Conservation (phyloP, 192 early-diverging fungal genomes). For the Coemansia aciculifera region DNA sequence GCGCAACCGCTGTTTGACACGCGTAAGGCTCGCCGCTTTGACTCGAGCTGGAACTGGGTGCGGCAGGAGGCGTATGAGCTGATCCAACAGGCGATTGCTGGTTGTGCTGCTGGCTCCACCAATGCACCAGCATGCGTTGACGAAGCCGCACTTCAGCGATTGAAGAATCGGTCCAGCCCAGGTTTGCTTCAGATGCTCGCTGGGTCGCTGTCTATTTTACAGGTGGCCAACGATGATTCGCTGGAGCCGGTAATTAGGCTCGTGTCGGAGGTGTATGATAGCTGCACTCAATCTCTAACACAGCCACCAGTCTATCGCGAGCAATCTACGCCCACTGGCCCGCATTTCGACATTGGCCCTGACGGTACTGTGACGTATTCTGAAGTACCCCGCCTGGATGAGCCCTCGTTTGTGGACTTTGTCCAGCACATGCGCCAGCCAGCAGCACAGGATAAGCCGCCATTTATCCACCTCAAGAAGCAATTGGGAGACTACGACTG, state of each 20-base stretch:
- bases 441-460: constrained; percentile 54
- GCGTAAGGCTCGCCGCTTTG: constrained; percentile 83
- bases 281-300: constrained; percentile 71
- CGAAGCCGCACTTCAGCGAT: constrained; percentile 20
- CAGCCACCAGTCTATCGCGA: constrained; percentile 80
- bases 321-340: constrained; percentile 74
- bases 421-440: constrained; percentile 74
- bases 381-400: constrained; percentile 73
- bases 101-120: constrained; percentile 72
- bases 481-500: constrained; percentile 47
- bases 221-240: constrained; percentile 64
- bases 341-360: constrained; percentile 68
- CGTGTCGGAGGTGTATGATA: constrained; percentile 67
- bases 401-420: constrained; percentile 81
- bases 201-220: constrained; percentile 66
- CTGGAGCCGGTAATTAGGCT: constrained; percentile 57
- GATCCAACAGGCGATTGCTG: constrained; percentile 84
- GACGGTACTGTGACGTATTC: constrained; percentile 75
- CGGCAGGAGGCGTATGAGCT: constrained; percentile 40
- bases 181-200: constrained; percentile 75
- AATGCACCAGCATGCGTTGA: constrained; percentile 67
- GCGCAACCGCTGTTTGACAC: constrained; percentile 75
- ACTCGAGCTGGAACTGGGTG: constrained; percentile 98
- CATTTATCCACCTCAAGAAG: constrained; percentile 24
- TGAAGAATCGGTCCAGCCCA: constrained; percentile 82